phyloP scores from a whole-genome alignment of 306 rosid genomes.

The Cyamopsis tetragonoloba region DNA sequence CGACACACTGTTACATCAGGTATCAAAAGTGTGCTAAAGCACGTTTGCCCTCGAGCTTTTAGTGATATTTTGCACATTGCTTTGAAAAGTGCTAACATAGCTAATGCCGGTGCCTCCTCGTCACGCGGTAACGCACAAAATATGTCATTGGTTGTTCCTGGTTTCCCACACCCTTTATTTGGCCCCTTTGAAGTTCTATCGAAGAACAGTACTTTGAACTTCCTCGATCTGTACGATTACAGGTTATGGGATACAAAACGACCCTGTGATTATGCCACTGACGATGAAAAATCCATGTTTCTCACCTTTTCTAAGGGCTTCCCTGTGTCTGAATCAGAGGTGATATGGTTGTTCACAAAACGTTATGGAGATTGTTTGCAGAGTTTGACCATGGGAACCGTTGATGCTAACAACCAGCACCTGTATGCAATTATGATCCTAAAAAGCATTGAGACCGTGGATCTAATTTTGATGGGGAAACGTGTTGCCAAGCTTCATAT shows the following conservation, averaged over 20 bases:
- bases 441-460: constrained; percentile 27
- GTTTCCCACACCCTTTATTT: constrained; percentile 64
- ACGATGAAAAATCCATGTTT: constrained; percentile 55
- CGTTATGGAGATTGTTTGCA: constrained; percentile 44
- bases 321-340: constrained; percentile 44
- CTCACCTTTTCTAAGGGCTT: constrained; percentile 69
- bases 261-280: constrained; percentile 10
- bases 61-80: constrained; percentile 37
- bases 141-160: constrained; percentile 30
- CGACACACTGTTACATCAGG: constrained; percentile 38
- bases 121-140: neutral
- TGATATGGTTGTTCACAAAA: constrained; percentile 23
- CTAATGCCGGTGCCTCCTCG: neutral
- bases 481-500: constrained; percentile 44
- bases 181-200: constrained; percentile 32
- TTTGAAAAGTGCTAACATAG: neutral
- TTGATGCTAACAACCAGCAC: constrained; percentile 18
- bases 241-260: constrained; percentile 35
- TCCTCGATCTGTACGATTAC: neutral
- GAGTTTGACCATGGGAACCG: constrained; percentile 39
- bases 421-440: constrained; percentile 54
- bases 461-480: constrained; percentile 38
- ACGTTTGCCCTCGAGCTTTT: constrained; percentile 42
- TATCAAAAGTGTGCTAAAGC: constrained; percentile 39
- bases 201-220: neutral